Conservation (phyloP, 2,329 filamentous ascomycete species). For the Pseudogymnoascus sp. region DNA sequence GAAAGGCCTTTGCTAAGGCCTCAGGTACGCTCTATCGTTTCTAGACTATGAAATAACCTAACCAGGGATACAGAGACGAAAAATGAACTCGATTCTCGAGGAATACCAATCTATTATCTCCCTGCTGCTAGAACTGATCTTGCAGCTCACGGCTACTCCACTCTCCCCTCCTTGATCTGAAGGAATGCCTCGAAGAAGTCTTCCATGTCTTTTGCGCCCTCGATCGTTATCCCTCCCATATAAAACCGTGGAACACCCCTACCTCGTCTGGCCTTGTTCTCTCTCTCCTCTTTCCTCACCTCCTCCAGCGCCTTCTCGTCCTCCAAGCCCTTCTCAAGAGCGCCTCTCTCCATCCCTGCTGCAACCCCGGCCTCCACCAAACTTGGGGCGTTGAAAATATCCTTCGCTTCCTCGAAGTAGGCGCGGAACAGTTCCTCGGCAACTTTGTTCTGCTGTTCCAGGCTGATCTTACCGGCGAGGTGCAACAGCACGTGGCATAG, state of each 20-base stretch:
- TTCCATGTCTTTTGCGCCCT: neutral
- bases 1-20: neutral
- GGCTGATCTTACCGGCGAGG: neutral
- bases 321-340: constrained; percentile 48
- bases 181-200: neutral
- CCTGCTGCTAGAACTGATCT: constrained; percentile 68
- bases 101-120: constrained; percentile 58
- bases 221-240: neutral
- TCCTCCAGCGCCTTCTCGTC: constrained; percentile 42
- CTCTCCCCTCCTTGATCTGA: constrained; percentile 25
- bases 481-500: neutral
- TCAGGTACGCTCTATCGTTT: neutral
- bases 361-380: neutral
- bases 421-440: constrained; percentile 56
- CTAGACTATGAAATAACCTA: neutral
- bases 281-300: constrained; percentile 47
- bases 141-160: constrained; percentile 48
- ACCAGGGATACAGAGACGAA: constrained; percentile 27
- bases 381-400: constrained; percentile 46
- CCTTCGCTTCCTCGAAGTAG: constrained; percentile 58
- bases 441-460: constrained; percentile 45
- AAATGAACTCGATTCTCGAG: constrained; percentile 62
- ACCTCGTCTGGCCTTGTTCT: constrained; percentile 35
- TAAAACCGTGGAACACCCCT: neutral
- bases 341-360: constrained; percentile 40